These are phyloP conservation scores for Scheffersomyces insectosa DNA, from an alignment of 1,139 yeast genomes.

Conservation along the genomic window DNA sequence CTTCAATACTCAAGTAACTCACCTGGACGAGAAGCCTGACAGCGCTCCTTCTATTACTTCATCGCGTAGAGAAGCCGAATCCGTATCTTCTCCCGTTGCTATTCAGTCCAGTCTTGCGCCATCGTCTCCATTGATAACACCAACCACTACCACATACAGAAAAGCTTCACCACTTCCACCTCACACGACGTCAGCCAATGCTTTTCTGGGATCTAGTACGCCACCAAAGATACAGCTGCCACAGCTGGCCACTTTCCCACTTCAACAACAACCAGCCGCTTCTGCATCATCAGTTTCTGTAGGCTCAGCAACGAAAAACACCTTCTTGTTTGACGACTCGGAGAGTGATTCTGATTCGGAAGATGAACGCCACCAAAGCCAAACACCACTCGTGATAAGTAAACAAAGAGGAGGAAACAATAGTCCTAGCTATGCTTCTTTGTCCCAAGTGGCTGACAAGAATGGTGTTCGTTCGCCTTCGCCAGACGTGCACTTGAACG, in stretches of 20 bases:
- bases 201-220: conserved; percentile 34
- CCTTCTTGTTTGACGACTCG: conserved; percentile 35
- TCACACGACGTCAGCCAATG: conserved; percentile 47
- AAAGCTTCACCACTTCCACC: conserved; percentile 49
- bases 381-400: conserved; percentile 1
- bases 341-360: conserved; percentile 29
- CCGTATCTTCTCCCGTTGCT: neutral
- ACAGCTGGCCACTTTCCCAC: neutral
- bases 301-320: conserved; percentile 9
- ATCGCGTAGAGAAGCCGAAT: neutral
- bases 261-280: neutral
- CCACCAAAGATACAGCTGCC: conserved; percentile 16
- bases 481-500: conserved; percentile 17
- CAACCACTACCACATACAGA: conserved; percentile 20
- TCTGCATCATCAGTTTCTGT: no score
- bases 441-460: conserved; percentile 54
- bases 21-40: neutral
- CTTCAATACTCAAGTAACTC: conserved; percentile 8
- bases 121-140: conserved; percentile 19
- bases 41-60: no score
- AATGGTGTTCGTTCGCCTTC: conserved; percentile 40
- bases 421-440: conserved; percentile 38
- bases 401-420: conserved; percentile 13
- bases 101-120: neutral
- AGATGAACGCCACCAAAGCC: conserved; percentile 21